Evolutionary conservation across 805 yeast genomes (phyloP), one percentile per base, ranked within the genome.

Genomic region (Saccharomycopsis olivae): DNA sequence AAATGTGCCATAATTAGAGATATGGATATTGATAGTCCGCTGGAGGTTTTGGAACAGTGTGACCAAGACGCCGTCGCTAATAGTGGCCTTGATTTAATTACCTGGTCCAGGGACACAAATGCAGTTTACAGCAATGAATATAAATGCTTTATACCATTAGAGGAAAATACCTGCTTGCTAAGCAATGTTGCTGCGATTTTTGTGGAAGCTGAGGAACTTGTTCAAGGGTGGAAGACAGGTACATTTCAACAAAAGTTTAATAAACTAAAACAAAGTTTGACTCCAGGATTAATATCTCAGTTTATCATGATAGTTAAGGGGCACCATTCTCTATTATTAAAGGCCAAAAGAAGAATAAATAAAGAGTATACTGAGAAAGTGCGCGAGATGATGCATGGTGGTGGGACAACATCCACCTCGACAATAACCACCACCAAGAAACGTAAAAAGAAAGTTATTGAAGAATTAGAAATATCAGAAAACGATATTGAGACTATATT

Each of bases 101-200:
- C 44, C 3, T 44, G 44, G 44, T 31, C 33, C 15, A 29, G 42
- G 21, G 27, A 20, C 17, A 29, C 33, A 3, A 29, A 44, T 17
- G 37, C 32, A 18, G 21, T 36, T 11, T 40, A 27, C 21, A 40
- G 35, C 21, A 18, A 32, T 15, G 27, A 15, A 3, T 23, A 36
- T 27, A 15, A 35, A 5, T 44, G 47, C 17, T 44, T 44, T 32
- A 16, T 44, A 10, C 48, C 48, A 17, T 31, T 38, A 11, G 16
- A 29, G 5, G 21, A n/a, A 13, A n/a, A 39, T 9, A 13, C 29
- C 19, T 20, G 35, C 24, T 5, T 27, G 8, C 20, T 44, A 14
- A 21, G 27, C 13, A 30, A 35, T 5, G 29, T 21, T 9, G 33
- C 36, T 4, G 44, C 33, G 23, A 38, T 44, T 17, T 39, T 35